These are phyloP conservation scores for Pseudozyma sp. DNA, from an alignment of 1,284 basidiomycete genomes.

Conservation along the genomic window DNA sequence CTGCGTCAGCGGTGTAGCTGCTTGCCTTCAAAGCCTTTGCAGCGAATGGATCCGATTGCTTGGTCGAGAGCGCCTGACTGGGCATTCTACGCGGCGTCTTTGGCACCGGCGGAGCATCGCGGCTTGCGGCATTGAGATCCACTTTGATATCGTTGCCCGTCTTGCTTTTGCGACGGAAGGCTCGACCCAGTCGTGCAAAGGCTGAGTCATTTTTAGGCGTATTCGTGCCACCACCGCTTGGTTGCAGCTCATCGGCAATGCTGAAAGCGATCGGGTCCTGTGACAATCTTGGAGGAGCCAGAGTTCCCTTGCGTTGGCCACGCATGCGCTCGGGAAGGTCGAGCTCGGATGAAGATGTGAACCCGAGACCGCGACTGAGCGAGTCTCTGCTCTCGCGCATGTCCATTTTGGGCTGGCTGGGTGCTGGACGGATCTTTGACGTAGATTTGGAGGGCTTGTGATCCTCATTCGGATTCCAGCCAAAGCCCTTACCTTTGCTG, in stretches of 20 bases:
- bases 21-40: slow-evolving; percentile 32
- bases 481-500: slow-evolving; percentile 48
- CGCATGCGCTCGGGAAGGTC: slow-evolving; percentile 47
- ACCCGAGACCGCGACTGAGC: slow-evolving; percentile 21
- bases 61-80: slow-evolving; percentile 13
- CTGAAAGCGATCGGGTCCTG: slow-evolving; percentile 44
- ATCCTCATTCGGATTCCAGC: slow-evolving; percentile 34
- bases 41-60: slow-evolving; percentile 24
- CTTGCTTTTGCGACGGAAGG: slow-evolving; percentile 51
- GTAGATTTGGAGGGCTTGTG: slow-evolving; percentile 18
- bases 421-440: slow-evolving; percentile 16
- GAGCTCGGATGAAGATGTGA: slow-evolving; percentile 38
- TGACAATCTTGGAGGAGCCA: slow-evolving; percentile 34
- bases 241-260: slow-evolving; percentile 37
- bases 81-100: slow-evolving; percentile 16
- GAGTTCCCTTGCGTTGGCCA: slow-evolving; percentile 36
- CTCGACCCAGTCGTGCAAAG: slow-evolving; percentile 41
- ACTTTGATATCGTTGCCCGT: slow-evolving; percentile 32
- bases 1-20: slow-evolving; percentile 14
- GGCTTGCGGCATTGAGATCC: slow-evolving; percentile 12
- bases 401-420: slow-evolving; percentile 9
- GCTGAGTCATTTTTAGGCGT: slow-evolving; percentile 31
- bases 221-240: neutral
- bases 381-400: slow-evolving; percentile 16
- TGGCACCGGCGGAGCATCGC: slow-evolving; percentile 23